phyloP scores from a whole-genome alignment of 768 basidiomycete species.

The Tricholoma saponaceum region DNA sequence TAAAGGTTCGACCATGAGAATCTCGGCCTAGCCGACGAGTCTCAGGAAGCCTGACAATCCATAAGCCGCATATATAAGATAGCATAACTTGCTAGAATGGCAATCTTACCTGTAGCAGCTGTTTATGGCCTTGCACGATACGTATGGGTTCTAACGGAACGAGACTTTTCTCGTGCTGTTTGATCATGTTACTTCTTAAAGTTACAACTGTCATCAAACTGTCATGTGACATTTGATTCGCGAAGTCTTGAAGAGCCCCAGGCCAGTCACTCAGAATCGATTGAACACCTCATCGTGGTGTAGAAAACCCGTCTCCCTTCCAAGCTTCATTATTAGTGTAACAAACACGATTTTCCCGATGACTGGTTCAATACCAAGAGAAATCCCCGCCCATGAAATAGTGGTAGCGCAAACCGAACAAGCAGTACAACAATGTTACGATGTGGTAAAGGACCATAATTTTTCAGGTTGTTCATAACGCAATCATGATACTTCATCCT shows the following conservation, averaged over 20 bases:
- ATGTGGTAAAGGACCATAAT: constrained; percentile 36
- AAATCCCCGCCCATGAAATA: constrained; percentile 52
- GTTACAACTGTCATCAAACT: neutral
- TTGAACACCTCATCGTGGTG: too few relatives aligned
- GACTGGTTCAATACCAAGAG: neutral
- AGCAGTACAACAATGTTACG: constrained; percentile 63
- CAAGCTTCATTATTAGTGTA: neutral
- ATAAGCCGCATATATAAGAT: neutral
- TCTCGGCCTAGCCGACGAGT: constrained; percentile 20
- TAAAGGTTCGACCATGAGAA: constrained; percentile 61
- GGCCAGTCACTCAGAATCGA: too few relatives aligned
- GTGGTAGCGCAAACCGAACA: constrained; percentile 39
- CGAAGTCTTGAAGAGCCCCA: too few relatives aligned
- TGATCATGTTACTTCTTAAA: constrained; percentile 5
- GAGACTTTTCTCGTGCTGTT: constrained; percentile 12
- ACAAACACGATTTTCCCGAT: neutral
- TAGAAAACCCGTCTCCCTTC: too few relatives aligned
- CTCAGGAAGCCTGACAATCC: constrained; percentile 4
- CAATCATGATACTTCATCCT: constrained; percentile 1
- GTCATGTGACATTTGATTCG: constrained; percentile 14
- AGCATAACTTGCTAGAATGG: neutral
- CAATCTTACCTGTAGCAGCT: constrained; percentile 15
- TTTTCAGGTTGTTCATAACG: neutral
- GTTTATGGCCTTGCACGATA: neutral
- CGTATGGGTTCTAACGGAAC: neutral